Evolutionary conservation across 805 yeast species (phyloP).

Genomic region (Barnettozyma siamensis): DNA sequence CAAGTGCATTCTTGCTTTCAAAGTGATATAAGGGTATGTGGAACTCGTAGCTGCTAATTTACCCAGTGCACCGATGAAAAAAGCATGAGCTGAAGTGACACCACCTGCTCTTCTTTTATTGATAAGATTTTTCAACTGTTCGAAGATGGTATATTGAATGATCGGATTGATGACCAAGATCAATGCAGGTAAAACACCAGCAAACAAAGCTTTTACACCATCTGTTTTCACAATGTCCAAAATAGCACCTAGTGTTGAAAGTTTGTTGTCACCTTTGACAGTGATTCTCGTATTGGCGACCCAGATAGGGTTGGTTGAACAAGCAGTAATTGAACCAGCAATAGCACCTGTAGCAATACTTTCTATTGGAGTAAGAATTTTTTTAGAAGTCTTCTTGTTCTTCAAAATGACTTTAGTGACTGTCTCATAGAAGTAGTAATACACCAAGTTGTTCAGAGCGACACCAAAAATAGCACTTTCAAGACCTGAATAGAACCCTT

Average conservation of each 20-base stretch:
- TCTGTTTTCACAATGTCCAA: constrained; percentile 60
- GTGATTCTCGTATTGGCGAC: constrained; percentile 90
- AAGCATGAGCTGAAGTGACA: constrained; percentile 69
- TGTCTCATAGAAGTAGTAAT: constrained; percentile 86
- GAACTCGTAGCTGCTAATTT: constrained; percentile 82
- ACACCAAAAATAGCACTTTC: constrained; percentile 86
- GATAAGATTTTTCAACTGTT: constrained; percentile 69
- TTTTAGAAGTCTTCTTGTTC: constrained; percentile 15
- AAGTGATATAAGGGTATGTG: constrained; percentile 88
- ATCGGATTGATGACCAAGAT: constrained; percentile 84
- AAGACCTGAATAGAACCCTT: constrained; percentile 76
- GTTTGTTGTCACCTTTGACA: constrained; percentile 34
- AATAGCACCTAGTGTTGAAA: constrained; percentile 50
- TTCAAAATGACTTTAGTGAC: constrained; percentile 43
- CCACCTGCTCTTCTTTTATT: constrained; percentile 43
- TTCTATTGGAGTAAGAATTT: constrained; percentile 18
- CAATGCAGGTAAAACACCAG: constrained; percentile 85
- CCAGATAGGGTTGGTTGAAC: constrained; percentile 88
- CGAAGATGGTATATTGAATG: constrained; percentile 87
- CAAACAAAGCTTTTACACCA: constrained; percentile 67
- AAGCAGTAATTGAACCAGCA: constrained; percentile 82
- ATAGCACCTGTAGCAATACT: constrained; percentile 47
- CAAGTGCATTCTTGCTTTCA: constrained; percentile 85
- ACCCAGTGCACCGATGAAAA: constrained; percentile 83
- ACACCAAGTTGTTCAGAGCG: constrained; percentile 78